Evolutionary conservation across 257 asterid species (phyloP).

Genomic region (Fraxinus pennsylvanica): DNA sequence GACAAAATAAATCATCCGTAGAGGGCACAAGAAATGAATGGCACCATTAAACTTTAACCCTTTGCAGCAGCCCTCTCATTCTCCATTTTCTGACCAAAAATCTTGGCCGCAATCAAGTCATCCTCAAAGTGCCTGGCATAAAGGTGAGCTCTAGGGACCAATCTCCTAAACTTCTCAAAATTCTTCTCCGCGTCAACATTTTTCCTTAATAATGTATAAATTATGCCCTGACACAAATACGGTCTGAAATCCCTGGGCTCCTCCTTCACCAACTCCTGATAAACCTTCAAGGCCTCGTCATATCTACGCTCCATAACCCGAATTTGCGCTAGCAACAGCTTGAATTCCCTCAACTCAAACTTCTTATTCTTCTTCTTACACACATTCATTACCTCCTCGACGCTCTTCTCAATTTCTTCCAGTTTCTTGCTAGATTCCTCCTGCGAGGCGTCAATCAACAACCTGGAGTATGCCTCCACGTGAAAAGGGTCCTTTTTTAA

Average conservation of each 20-base stretch:
- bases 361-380: constrained; percentile 59
- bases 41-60: too few relatives aligned
- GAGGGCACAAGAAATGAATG: too few relatives aligned
- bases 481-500: constrained; percentile 62
- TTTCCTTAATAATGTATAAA: constrained; percentile 74
- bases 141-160: constrained; percentile 87
- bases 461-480: constrained; percentile 86
- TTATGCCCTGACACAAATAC: constrained; percentile 82
- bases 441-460: constrained; percentile 65
- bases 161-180: constrained; percentile 73
- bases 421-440: constrained; percentile 53
- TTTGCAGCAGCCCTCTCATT: too few relatives aligned
- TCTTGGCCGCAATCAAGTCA: constrained; percentile 78
- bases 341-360: constrained; percentile 69
- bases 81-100: constrained; percentile 57
- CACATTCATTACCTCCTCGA: constrained; percentile 54
- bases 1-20: too few relatives aligned
- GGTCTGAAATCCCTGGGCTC: constrained; percentile 96
- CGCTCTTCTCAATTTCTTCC: constrained; percentile 43
- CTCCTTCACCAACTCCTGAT: constrained; percentile 70
- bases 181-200: constrained; percentile 69
- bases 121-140: constrained; percentile 79
- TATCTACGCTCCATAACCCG: constrained; percentile 66
- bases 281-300: constrained; percentile 61
- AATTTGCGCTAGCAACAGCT: constrained; percentile 80